Evolutionary conservation across 192 early-diverging fungal species (phyloP).

Genomic region (Glomus cerebriforme): DNA sequence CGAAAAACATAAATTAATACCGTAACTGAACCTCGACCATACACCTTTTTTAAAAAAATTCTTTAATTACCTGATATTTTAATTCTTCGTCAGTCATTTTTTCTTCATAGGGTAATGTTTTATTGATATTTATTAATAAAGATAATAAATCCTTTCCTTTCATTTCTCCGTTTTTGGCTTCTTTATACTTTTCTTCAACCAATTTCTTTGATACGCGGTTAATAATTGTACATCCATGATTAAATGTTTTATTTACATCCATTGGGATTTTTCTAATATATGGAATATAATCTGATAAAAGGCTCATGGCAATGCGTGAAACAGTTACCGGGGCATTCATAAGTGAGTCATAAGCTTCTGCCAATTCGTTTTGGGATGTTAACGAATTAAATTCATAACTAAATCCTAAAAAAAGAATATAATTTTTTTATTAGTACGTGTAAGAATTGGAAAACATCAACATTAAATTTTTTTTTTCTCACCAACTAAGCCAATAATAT

Average conservation of each 20-base stretch:
- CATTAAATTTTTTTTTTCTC: neutral
- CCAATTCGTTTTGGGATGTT: conserved; percentile 42
- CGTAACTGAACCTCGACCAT: neutral
- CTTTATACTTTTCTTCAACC: conserved; percentile 42
- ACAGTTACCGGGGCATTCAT: neutral
- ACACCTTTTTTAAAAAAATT: too few species aligned
- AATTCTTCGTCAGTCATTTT: conserved; percentile 49
- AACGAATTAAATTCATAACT: conserved; percentile 50
- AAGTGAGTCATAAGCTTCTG: conserved; percentile 46
- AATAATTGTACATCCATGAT: conserved; percentile 33
- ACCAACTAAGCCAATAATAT: conserved; percentile 49
- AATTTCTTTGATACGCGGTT: conserved; percentile 39
- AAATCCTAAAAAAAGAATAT: conserved; percentile 37
- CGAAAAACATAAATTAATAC: neutral
- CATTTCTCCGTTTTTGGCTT: conserved; percentile 23
- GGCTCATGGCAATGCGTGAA: conserved; percentile 32
- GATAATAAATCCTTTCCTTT: conserved; percentile 47
- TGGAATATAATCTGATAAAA: conserved; percentile 36
- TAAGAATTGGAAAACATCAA: neutral
- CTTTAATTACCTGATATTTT: conserved; percentile 38
- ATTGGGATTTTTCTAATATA: conserved; percentile 34
- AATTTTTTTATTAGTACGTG: neutral
- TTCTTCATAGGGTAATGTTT: conserved; percentile 41
- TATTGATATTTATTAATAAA: conserved; percentile 44
- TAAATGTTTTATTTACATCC: neutral